phyloP scores from a whole-genome alignment of 2,329 filamentous ascomycete genomes.

The Apiospora saccharicola region DNA sequence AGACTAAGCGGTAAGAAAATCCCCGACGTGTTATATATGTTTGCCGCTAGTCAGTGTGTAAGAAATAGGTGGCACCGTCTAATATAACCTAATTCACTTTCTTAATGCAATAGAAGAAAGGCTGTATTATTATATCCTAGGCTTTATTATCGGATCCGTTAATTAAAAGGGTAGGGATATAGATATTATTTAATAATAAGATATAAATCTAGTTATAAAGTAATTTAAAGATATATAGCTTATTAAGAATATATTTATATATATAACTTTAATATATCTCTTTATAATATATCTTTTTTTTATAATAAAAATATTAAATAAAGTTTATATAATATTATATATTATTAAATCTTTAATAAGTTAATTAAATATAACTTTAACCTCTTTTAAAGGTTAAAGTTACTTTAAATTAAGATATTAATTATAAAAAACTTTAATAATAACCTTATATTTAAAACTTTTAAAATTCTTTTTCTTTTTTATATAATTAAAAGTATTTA shows the following conservation, averaged over 20 bases:
- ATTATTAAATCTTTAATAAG: too few species aligned
- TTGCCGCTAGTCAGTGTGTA: conserved; percentile 43
- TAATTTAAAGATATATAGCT: conserved; percentile 32
- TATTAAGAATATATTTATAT: conserved; percentile 32
- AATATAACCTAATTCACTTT: conserved; percentile 47
- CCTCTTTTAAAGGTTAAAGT: too few species aligned
- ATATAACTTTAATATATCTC: too few species aligned
- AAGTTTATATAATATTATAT: too few species aligned
- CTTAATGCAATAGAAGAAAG: conserved; percentile 45
- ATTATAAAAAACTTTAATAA: too few species aligned
- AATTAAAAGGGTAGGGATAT: conserved; percentile 44
- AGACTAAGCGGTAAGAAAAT: not conserved
- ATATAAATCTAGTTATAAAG: conserved; percentile 31
- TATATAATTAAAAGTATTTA: too few species aligned
- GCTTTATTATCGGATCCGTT: conserved; percentile 46
- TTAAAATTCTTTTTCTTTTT: too few species aligned
- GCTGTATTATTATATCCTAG: conserved; percentile 43
- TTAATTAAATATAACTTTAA: too few species aligned
- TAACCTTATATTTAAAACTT: too few species aligned
- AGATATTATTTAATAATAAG: conserved; percentile 37
- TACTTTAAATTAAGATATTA: too few species aligned
- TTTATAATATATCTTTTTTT: too few species aligned
- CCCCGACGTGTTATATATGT: conserved; percentile 37
- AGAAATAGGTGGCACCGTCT: conserved; percentile 45
- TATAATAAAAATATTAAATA: too few species aligned